Conservation (phyloP, 1,284 basidiomycete species). For the Malassezia cuniculi region DNA sequence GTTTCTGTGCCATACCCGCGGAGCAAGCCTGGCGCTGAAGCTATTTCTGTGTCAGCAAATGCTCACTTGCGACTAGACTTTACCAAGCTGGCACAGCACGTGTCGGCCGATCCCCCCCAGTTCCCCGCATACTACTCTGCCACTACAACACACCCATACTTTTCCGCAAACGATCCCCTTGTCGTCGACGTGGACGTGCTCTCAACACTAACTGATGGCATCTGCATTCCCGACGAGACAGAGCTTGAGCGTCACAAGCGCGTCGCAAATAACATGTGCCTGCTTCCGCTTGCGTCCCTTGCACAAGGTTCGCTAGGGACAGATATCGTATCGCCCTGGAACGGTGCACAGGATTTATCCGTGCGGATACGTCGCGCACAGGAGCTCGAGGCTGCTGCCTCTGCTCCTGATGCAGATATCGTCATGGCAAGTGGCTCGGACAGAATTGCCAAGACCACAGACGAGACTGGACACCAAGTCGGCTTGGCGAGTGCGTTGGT, state of each 20-base stretch:
- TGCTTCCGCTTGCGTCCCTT: constrained; percentile 8
- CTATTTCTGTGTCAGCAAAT: too few relatives aligned
- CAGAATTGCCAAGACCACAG: too few relatives aligned
- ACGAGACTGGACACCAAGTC: too few relatives aligned
- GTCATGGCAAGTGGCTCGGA: too few relatives aligned
- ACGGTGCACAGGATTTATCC: background rate
- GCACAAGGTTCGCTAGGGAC: constrained; percentile 1
- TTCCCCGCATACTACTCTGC: constrained; percentile 5
- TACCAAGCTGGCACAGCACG: too few relatives aligned
- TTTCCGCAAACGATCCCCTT: constrained; percentile 3
- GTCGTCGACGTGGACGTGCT: constrained; percentile 11
- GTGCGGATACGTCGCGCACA: background rate
- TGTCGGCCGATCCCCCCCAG: too few relatives aligned
- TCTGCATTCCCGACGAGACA: constrained; percentile 10
- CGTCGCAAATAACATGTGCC: constrained; percentile 2
- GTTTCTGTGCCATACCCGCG: too few relatives aligned
- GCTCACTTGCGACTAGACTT: too few relatives aligned
- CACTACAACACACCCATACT: background rate
- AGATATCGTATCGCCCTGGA: constrained; percentile 2
- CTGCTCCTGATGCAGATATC: constrained; percentile 9
- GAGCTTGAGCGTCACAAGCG: constrained; percentile 5
- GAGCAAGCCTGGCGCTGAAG: too few relatives aligned
- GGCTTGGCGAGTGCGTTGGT: too few relatives aligned
- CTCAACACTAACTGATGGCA: background rate
- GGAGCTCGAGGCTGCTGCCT: constrained; percentile 7